Conservation (phyloP, 148 eudicot species). For the Rhododendron simsii region DNA sequence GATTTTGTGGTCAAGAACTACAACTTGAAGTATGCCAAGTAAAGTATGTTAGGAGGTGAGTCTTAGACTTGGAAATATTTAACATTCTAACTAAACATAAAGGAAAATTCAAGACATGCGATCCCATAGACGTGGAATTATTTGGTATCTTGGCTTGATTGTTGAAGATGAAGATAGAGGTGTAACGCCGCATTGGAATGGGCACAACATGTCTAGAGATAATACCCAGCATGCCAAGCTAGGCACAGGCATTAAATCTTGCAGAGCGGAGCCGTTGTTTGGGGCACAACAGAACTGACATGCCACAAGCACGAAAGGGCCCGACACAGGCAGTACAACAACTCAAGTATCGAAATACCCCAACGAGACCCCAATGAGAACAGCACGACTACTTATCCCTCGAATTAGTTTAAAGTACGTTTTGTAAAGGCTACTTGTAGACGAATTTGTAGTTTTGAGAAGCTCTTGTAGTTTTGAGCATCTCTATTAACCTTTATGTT, state of each 20-base stretch:
- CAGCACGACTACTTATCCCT: not conserved
- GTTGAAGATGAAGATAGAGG: not conserved
- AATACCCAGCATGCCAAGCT: not conserved
- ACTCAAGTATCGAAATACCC: no score
- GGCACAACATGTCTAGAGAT: not conserved
- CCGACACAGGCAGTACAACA: not conserved
- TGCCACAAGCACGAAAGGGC: not conserved
- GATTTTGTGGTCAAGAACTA: no score
- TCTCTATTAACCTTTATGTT: not conserved
- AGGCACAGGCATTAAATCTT: not conserved
- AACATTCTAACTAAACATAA: no score
- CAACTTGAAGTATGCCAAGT: not conserved
- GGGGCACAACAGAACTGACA: not conserved
- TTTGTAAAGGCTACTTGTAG: not conserved
- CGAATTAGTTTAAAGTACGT: not conserved
- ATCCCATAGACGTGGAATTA: not conserved
- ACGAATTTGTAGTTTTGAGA: not conserved
- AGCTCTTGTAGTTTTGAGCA: not conserved
- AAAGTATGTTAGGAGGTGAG: not conserved
- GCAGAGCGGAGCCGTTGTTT: not conserved
- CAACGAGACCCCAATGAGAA: no score
- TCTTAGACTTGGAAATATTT: not conserved
- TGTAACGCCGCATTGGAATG: not conserved
- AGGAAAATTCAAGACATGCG: no score
- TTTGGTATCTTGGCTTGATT: not conserved